A percentile compares a stretch with the other conserved stretches of the same genome.
phyloP scores from a whole-genome alignment of 768 basidiomycete genomes.

The Podaxis pistillaris region DNA sequence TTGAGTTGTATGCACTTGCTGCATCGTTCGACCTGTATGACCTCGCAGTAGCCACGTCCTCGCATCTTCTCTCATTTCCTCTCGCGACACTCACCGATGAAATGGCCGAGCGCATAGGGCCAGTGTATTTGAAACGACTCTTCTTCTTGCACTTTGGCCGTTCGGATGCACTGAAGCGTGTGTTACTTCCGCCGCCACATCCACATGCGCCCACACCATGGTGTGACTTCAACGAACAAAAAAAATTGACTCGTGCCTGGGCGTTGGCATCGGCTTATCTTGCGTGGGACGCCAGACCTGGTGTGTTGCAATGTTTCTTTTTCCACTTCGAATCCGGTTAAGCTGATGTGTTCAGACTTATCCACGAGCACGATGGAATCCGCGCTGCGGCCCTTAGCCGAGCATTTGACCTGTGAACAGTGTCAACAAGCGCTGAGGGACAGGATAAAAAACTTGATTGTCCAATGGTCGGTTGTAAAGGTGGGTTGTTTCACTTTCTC shows the following conservation, averaged over 20 bases:
- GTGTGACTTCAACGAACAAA: constrained; percentile 77
- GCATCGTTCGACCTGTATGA: constrained; percentile 65
- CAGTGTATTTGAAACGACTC: constrained; percentile 74
- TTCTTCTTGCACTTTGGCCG: constrained; percentile 86
- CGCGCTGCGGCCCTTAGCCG: constrained; percentile 65
- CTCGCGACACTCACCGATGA: constrained; percentile 71
- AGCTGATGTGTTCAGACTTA: constrained; percentile 46
- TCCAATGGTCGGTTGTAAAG: constrained; percentile 81
- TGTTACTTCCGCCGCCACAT: constrained; percentile 71
- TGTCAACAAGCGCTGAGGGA: constrained; percentile 63
- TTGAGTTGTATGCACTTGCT: constrained; percentile 73
- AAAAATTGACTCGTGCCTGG: constrained; percentile 79
- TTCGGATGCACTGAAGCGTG: constrained; percentile 76
- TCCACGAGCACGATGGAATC: constrained; percentile 71
- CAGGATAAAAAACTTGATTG: constrained; percentile 63
- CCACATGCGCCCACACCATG: constrained; percentile 67
- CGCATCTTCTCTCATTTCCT: constrained; percentile 70
- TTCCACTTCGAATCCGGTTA: constrained; percentile 14
- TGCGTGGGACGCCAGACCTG: constrained; percentile 81
- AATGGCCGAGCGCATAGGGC: constrained; percentile 65
- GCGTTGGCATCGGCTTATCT: constrained; percentile 80
- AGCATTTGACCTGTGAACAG: constrained; percentile 68
- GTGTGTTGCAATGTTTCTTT: constrained; percentile 34
- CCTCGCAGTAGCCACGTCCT: constrained; percentile 72
- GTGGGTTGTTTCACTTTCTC: constrained; percentile 32